These are phyloP conservation scores for Ilyonectria sp. DNA, from an alignment of 2,329 filamentous ascomycete genomes.

Conservation along the genomic window DNA sequence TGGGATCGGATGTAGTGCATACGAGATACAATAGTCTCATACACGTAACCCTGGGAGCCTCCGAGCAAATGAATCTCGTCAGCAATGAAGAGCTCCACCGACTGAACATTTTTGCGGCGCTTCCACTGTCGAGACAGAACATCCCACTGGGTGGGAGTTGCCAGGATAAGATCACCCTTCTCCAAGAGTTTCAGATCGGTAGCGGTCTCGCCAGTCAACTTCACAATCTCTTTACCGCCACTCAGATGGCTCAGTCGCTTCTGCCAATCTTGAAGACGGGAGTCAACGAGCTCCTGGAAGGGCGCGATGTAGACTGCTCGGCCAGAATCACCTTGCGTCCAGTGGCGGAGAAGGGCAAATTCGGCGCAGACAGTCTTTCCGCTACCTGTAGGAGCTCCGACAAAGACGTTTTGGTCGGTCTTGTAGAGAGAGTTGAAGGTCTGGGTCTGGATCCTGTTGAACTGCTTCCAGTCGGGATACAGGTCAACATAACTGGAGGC, in stretches of 20 bases:
- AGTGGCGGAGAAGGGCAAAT: slow-evolving; percentile 91
- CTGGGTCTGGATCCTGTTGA: slow-evolving; percentile 98
- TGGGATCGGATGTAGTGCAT: slow-evolving; percentile 97
- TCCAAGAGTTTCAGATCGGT: slow-evolving; percentile 92
- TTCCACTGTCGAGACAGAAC: slow-evolving; percentile 97
- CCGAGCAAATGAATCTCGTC: slow-evolving; percentile 96
- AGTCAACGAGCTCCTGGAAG: slow-evolving; percentile 93
- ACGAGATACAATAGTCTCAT: slow-evolving; percentile 96
- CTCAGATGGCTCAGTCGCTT: slow-evolving; percentile 79
- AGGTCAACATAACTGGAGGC: slow-evolving; percentile 84
- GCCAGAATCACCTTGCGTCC: slow-evolving; percentile 72
- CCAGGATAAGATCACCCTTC: slow-evolving; percentile 88
- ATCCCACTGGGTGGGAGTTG: slow-evolving; percentile 96
- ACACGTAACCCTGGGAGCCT: slow-evolving; percentile 87
- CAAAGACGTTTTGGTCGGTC: slow-evolving; percentile 92
- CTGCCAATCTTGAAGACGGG: slow-evolving; percentile 87
- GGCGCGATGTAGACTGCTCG: slow-evolving; percentile 95
- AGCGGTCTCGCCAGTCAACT: slow-evolving; percentile 93
- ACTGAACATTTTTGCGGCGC: slow-evolving; percentile 93
- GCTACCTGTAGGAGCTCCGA: slow-evolving; percentile 93
- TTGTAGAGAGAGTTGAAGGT: slow-evolving; percentile 95
- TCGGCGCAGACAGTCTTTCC: slow-evolving; percentile 98
- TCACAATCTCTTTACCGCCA: slow-evolving; percentile 91
- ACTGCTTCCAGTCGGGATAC: slow-evolving; percentile 87
- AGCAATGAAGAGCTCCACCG: slow-evolving; percentile 90